Percentiles rank a stretch among this genome's conserved stretches.
Conservation (phyloP, 2,329 filamentous ascomycete genomes). For the Cyphellophora attinorum region DNA sequence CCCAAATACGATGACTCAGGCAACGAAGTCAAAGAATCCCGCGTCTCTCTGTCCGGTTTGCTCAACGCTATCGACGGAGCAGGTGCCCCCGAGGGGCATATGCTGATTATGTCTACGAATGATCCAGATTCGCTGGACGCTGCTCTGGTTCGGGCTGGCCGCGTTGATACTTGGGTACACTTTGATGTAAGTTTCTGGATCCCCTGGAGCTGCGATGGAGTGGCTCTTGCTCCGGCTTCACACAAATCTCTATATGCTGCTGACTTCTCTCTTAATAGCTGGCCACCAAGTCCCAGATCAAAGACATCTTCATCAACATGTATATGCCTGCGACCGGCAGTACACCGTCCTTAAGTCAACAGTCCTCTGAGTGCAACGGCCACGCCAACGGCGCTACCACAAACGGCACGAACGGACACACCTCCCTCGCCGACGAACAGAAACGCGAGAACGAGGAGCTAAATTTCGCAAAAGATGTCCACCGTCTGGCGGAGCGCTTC, state of each 20-base stretch:
- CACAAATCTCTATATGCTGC: no score
- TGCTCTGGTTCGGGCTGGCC: slow-evolving; percentile 62
- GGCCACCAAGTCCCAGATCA: slow-evolving; percentile 17
- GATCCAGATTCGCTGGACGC: slow-evolving; percentile 61
- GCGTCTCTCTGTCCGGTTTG: slow-evolving; percentile 64
- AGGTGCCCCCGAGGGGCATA: slow-evolving; percentile 65
- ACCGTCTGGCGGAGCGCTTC: slow-evolving; percentile 27
- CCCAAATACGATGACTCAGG: not conserved
- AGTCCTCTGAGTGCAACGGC: no score
- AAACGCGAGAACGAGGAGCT: slow-evolving; percentile 1
- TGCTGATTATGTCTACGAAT: slow-evolving; percentile 81
- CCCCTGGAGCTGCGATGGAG: not conserved
- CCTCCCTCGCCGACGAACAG: not conserved
- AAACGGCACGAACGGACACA: not conserved
- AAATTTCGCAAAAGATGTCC: not conserved
- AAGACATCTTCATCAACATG: slow-evolving; percentile 21
- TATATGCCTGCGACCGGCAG: slow-evolving; percentile 10
- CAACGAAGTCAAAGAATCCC: not conserved
- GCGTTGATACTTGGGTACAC: slow-evolving; percentile 59
- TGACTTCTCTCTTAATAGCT: no score
- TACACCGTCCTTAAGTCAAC: no score
- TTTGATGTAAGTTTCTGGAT: slow-evolving; percentile 35
- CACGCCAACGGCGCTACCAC: not conserved
- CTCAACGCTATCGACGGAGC: slow-evolving; percentile 79
- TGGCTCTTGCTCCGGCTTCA: no score